Base-by-base conservation (phyloP, 768 basidiomycete genomes). In the Phylloporus sp. region DNA sequence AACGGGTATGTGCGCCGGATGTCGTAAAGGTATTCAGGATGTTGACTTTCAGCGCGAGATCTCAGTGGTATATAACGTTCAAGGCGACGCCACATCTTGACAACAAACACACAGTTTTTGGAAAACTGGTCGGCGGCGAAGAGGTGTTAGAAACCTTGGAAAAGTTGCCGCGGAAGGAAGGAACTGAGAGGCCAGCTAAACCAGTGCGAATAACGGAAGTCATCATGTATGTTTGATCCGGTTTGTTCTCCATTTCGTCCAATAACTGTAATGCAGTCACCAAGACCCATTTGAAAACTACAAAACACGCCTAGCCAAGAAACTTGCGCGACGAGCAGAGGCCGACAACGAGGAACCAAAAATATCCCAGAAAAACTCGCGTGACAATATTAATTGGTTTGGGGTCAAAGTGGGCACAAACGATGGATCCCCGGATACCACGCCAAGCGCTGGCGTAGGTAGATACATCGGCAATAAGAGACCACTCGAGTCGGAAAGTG, bases 281-380 rank as follows among this genome's bases (percentile, higher is more conserved):
- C 87, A 92, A 70, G 94, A 99, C 66, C 96, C 96, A 0, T 98
- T 96, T 59, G 88, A 95, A 43, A 86, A 86, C 31, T 97, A 96
- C 68, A 91, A 94, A 62, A 75, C 73, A 20, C 83, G 91, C 13
- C 78, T 91, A 8, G 78, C 80, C 27, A 92, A 86, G 59, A 88
- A 86, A 55, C 76, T 90, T 9, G 82, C 86, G 2, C 53, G 57
- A 23, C 64, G 56, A 31, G 61, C 63, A 21, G 37, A 70, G 35
- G 67, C 66, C 32, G 57, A 57, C 39, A 59, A 46, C 28, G 58
- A 66, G 17, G 49, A 62, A 34, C 59, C 64, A 49, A 67, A 57
- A 58, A 53, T 33, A 43, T 52, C 54, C 34, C 72, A 79, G 35
- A 78, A 80, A 58, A 81, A 79, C 57, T 74, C 79, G 38, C 78